Evolutionary conservation across 2,329 filamentous ascomycete genomes (phyloP), one percentile per base, ranked within the genome.

Genomic region (Claviceps humidiphila): DNA sequence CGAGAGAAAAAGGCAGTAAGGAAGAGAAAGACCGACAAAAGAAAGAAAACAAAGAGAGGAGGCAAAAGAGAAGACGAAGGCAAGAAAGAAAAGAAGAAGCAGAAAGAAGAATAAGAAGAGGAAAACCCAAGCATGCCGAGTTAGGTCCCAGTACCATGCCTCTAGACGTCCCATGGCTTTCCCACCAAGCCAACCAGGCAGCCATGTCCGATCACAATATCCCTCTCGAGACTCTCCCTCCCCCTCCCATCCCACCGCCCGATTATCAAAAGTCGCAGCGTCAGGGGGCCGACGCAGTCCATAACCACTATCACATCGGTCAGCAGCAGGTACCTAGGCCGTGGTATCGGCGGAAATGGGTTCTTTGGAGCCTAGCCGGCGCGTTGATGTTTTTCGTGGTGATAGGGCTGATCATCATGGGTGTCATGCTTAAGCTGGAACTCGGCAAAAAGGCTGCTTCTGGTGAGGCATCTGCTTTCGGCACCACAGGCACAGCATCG

Each of bases 301-400:
- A 58, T 37, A 58, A 58, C 52, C 55, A 58, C 37, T 58, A 58
- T 39, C 54, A 58, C 7, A 50, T 53, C 16, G 47, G 47, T 4
- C 20, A 50, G 17, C 42, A 53, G 41, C 20, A 24, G 30, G 5
- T 38, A 30, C 16, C 46, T 6, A 16, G 30, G 4, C 57, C 52
- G 1, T 58, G 56, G 57, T 58, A 58, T 49, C 56, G 56, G 13
- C 54, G 53, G 11, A 55, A 53, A 48, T 45, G 40, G 24, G 51
- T 41, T 14, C 51, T 55, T 11, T 58, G 55, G 51, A 42, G 53
- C 13, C 22, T 49, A 5, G 16, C 54, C 2, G 54, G 47, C 11
- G 6, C 52, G 7, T 6, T 55, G 14, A 47, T 40, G 3, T 49
- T 55, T 13, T 11, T 57, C n/a, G 50, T 54, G 13, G 44, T 55